Base-by-base conservation (phyloP, 139 green algal genomes). In the Gonium pectorale region DNA sequence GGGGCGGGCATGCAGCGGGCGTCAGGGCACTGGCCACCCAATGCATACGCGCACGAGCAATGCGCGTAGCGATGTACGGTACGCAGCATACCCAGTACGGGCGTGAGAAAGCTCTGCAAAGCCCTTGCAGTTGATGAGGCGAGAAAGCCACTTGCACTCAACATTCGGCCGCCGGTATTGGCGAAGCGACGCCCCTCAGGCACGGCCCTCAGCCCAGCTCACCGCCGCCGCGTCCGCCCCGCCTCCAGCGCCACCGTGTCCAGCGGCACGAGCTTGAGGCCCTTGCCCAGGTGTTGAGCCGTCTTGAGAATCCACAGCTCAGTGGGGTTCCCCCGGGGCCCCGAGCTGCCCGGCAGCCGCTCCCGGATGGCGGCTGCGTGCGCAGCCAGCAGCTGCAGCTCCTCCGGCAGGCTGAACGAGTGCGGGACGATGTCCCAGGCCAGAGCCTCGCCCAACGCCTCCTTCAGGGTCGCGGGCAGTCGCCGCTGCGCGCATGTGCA, bases 251-350 rank as follows among this genome's bases (percentile, higher is more conserved):
- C 82, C 7, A 83, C 81, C 43, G 68, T 63, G 64, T 90, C 69
- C 21, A 81, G 87, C 0, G 86, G 71, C 44, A 89, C 38, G 68
- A 95, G 81, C 66, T 72, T 81, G 44, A 95, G 84, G 26, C 89
- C 88, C 83, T 91, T 94, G 72, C 90, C 90, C 62, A 94, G 78
- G 86, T 93, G 90, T 71, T 91, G 86, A 5, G 86, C 79, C 11
- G 91, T 94, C 79, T 94, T 94, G 15, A 94, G 69, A 51, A 94
- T 92, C 91, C 91, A 94, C 66, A 90, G 83, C 63, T 86, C 80
- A 56, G 88, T 62, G 0, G 17, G 5, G 2, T 21, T 22, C 2
- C 43, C 5, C 38, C 5, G 8, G 5, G 67, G 37, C 13, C 81
- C 79, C 26, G n/a, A 17, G 11, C 38, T 49, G 27, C 38, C 24